Percentiles rank a stretch among this genome's conserved stretches.
Evolutionary conservation across 495 filamentous ascomycete species (phyloP).

Genomic region (Xylaria acuta): DNA sequence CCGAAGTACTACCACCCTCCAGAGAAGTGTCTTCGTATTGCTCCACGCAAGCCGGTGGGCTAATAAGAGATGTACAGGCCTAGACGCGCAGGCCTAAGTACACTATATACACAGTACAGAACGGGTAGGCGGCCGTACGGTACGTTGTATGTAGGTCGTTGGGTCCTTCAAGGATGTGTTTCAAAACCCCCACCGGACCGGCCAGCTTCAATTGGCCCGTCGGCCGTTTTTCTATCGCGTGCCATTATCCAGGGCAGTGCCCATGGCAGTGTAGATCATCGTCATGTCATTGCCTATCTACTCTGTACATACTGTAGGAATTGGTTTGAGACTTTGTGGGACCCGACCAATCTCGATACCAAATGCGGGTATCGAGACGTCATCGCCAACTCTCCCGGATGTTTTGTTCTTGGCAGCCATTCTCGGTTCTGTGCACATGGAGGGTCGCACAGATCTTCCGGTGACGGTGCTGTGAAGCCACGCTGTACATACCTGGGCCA

Average conservation of each 20-base stretch:
- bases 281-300: slow-evolving; percentile 14
- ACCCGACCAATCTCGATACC: slow-evolving; percentile 10
- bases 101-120: neutral
- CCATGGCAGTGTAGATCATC: neutral
- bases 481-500: neutral
- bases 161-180: slow-evolving; percentile 6
- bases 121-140: too few species aligned
- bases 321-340: slow-evolving; percentile 1
- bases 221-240: slow-evolving; percentile 12
- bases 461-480: neutral
- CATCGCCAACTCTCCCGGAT: slow-evolving; percentile 4
- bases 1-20: neutral
- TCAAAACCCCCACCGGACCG: slow-evolving; percentile 3
- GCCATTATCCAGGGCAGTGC: neutral
- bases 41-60: slow-evolving; percentile 2
- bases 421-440: slow-evolving; percentile 8
- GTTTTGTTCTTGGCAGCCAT: slow-evolving; percentile 12
- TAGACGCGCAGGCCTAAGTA: neutral
- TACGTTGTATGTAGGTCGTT: neutral
- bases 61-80: slow-evolving; percentile 3
- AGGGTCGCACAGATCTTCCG: neutral
- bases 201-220: slow-evolving; percentile 7
- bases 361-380: slow-evolving; percentile 15
- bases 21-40: slow-evolving; percentile 9
- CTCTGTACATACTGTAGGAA: neutral